Evolutionary conservation across 2,329 filamentous ascomycete species (phyloP), one percentile per base, ranked within the genome.

Genomic region (Cercospora sp.): DNA sequence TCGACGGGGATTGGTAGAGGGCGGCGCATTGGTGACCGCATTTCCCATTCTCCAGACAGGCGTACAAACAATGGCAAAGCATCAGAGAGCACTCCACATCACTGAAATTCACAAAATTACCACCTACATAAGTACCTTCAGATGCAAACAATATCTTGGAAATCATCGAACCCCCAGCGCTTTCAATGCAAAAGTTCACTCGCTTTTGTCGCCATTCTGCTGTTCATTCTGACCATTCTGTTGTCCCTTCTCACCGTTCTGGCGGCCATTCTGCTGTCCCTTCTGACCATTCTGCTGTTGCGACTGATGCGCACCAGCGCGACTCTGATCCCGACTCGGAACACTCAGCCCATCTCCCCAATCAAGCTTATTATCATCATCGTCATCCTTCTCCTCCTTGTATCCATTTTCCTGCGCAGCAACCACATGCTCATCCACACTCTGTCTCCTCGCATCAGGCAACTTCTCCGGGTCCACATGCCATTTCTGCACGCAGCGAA

Each of bases 401-500:
- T 77, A 72, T 31, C 79, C 78, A 67, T 80, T 79, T 33, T 75
- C 66, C 64, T 74, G 67, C 18, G 69, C 74, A 36, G 74, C 73
- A 61, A 81, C 78, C 33, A 76, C 74, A 31, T 81, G 78, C 9
- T 75, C 76, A 60, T 81, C 76, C 67, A 80, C 75, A 16, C 77
- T 76, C 58, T 83, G 81, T 67, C 82, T 80, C 61, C 84, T 77
- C 68, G 81, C 80, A 78, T 86, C 73, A 8, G 85, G 85, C 16
- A 87, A 80, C 18, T 76, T 75, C 26, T 81, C 78, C 65, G 81
- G 80, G 55, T 84, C 82, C 42, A 87, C 75, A 51, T 82, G 77
- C 85, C 85, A 87, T 70, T 83, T 82, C 78, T 86, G 85, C 71
- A 86, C 84, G 3, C 81, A 80, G 33, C 80, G 76, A 70, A 87